Evolutionary conservation across 192 early-diverging fungal genomes (phyloP).

Genomic region (Backusella morwellensis): DNA sequence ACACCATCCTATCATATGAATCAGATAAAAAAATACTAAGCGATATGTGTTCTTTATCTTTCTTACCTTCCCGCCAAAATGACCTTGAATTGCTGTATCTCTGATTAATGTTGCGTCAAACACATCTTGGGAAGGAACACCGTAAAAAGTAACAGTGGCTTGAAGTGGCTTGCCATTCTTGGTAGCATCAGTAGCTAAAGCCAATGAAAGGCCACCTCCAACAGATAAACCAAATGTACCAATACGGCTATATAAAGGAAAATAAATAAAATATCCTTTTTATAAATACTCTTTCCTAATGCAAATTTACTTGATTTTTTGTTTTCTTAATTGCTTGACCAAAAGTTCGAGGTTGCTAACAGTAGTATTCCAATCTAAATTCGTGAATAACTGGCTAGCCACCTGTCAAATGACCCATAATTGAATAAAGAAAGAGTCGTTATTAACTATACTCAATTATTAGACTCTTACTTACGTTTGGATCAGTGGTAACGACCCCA

Average conservation of each 20-base stretch:
- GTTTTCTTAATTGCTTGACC: slow-evolving; percentile 14
- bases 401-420: slow-evolving; percentile 18
- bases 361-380: slow-evolving; percentile 42
- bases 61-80: slow-evolving; percentile 28
- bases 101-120: slow-evolving; percentile 16
- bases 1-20: slow-evolving; percentile 10
- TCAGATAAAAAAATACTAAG: background rate
- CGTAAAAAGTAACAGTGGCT: slow-evolving; percentile 36
- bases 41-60: background rate
- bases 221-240: slow-evolving; percentile 49
- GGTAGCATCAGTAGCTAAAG: slow-evolving; percentile 34
- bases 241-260: slow-evolving; percentile 30
- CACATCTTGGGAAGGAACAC: slow-evolving; percentile 24
- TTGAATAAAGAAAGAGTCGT: background rate
- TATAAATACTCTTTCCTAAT: background rate
- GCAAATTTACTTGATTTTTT: slow-evolving; percentile 23
- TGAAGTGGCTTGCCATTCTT: slow-evolving; percentile 14
- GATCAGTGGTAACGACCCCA: slow-evolving; percentile 17
- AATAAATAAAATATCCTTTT: background rate
- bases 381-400: slow-evolving; percentile 45
- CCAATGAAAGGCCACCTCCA: slow-evolving; percentile 44
- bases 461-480: background rate
- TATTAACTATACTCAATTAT: background rate
- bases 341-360: slow-evolving; percentile 22
- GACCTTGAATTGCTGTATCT: slow-evolving; percentile 28